A percentile compares a stretch with the other conserved stretches of the same genome.
Evolutionary conservation across 1,284 basidiomycete species (phyloP).

Genomic region (Ceratobasidium sp.): DNA sequence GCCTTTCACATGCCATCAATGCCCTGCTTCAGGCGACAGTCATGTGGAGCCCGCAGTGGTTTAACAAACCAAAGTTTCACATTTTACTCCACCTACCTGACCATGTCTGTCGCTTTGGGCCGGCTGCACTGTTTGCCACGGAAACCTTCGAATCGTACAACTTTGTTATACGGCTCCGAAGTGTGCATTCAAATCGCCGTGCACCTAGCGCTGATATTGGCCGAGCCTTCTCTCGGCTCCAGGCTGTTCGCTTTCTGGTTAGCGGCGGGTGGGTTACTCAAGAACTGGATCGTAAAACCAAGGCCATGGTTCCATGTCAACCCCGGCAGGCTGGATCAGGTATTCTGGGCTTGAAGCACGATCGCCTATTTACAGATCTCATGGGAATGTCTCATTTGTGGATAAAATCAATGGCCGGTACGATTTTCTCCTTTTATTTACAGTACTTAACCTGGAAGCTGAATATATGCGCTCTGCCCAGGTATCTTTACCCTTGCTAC

Average conservation of each 20-base stretch:
- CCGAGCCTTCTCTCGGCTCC: slow-evolving; percentile 1
- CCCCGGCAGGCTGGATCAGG: background rate
- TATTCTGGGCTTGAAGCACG: background rate
- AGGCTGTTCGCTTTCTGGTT: background rate
- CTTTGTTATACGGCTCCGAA: slow-evolving; percentile 60
- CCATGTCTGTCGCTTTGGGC: slow-evolving; percentile 57
- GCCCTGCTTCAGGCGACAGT: slow-evolving; percentile 55
- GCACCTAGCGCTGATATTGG: slow-evolving; percentile 62
- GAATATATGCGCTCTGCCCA: too few relatives aligned
- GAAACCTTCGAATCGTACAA: slow-evolving; percentile 66
- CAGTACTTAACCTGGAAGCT: too few relatives aligned
- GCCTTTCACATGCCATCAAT: slow-evolving; percentile 54
- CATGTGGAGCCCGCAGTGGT: slow-evolving; percentile 56
- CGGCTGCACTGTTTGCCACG: slow-evolving; percentile 60
- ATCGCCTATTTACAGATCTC: too few relatives aligned
- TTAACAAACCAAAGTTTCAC: slow-evolving; percentile 61
- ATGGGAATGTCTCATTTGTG: too few relatives aligned
- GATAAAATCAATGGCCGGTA: too few relatives aligned
- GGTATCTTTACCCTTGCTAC: too few relatives aligned
- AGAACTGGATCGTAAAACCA: background rate
- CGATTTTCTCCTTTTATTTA: too few relatives aligned
- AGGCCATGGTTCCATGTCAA: background rate
- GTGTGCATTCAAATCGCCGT: slow-evolving; percentile 62
- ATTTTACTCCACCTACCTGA: slow-evolving; percentile 51
- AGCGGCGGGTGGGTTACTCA: slow-evolving; percentile 3